Evolutionary conservation across 306 rosid genomes (phyloP).

Genomic region (Lablab purpureus): DNA sequence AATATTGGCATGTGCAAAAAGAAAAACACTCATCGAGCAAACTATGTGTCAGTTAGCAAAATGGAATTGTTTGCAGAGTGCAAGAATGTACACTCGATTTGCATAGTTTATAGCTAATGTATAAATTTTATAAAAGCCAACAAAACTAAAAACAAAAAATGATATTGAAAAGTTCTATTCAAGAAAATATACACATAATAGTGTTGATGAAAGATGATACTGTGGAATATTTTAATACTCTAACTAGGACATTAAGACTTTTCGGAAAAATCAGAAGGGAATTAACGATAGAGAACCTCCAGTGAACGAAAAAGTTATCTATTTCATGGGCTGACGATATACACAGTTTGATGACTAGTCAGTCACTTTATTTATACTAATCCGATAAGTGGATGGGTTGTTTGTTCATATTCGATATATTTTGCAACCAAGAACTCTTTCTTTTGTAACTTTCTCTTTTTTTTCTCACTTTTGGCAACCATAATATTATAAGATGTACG

Average conservation of each 20-base stretch:
- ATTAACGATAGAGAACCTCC: too few relatives aligned
- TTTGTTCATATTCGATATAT: too few relatives aligned
- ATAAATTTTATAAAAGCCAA: slow-evolving; percentile 1
- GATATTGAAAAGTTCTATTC: neutral
- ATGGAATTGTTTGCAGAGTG: neutral
- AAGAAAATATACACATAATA: slow-evolving; percentile 18
- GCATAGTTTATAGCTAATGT: neutral
- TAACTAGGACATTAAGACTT: neutral
- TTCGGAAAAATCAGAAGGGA: neutral
- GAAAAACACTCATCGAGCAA: neutral
- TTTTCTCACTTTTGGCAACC: too few relatives aligned
- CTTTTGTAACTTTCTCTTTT: too few relatives aligned
- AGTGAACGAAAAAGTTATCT: neutral
- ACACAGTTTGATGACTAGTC: too few relatives aligned
- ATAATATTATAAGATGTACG: too few relatives aligned
- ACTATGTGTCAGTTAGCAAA: neutral
- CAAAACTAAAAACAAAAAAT: neutral
- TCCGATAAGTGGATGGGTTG: too few relatives aligned
- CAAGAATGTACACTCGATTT: neutral
- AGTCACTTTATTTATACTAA: too few relatives aligned
- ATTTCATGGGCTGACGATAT: neutral
- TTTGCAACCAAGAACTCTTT: too few relatives aligned
- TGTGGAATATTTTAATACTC: neutral
- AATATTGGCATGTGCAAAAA: slow-evolving; percentile 2
- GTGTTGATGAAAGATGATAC: neutral